Conservation (phyloP, 257 asterid species). For the Datura wrightii region DNA sequence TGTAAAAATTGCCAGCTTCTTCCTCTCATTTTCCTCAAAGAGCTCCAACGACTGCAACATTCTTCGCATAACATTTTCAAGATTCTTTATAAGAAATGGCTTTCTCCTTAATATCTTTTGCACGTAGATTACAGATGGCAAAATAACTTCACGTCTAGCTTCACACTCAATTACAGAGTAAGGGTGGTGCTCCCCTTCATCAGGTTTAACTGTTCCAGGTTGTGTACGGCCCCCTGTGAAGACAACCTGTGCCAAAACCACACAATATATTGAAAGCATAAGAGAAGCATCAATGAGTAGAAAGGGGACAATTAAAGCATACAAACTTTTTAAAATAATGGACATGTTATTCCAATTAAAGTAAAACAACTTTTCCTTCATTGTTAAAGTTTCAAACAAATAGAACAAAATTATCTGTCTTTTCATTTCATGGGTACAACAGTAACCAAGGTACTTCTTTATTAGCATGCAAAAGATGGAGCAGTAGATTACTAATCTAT, state of each 20-base stretch:
- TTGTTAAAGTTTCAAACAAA: neutral
- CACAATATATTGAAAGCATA: neutral
- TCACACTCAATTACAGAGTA: constrained; percentile 84
- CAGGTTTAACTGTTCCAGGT: constrained; percentile 95
- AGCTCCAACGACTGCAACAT: constrained; percentile 93
- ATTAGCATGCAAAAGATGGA: neutral
- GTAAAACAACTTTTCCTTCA: neutral
- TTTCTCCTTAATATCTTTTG: constrained; percentile 90
- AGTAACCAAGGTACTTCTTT: no score
- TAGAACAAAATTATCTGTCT: neutral
- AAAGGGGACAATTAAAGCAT: neutral
- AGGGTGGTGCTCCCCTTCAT: constrained; percentile 97
- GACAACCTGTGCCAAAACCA: constrained; percentile 64
- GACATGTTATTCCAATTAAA: neutral
- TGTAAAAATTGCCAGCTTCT: constrained; percentile 96
- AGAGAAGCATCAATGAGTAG: neutral
- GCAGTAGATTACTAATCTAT: neutral
- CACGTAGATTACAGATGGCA: constrained; percentile 87
- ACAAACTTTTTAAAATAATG: constrained; percentile 14
- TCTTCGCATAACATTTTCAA: constrained; percentile 97
- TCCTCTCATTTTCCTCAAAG: constrained; percentile 92
- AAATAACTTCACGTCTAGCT: constrained; percentile 80
- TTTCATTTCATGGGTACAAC: no score
- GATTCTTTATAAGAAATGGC: constrained; percentile 95
- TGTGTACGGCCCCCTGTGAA: constrained; percentile 97